Base-by-base conservation (phyloP, 2,329 filamentous ascomycete species). In the Pestalotiopsis sp. region DNA sequence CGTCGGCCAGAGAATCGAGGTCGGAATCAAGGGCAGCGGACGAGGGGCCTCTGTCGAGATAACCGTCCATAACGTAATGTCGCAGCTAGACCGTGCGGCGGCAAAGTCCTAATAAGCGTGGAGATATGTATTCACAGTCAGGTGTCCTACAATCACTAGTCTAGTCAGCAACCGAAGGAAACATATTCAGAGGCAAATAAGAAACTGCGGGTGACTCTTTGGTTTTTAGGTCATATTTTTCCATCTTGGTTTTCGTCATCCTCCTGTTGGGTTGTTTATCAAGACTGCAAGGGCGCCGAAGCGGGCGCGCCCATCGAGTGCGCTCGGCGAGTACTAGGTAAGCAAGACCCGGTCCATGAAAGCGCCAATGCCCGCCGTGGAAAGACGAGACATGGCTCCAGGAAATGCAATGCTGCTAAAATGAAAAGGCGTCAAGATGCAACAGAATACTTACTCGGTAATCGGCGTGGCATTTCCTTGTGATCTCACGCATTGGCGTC, bases 41-140 rank as follows among this genome's bases (percentile, higher is more conserved):
- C n/a, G 25, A 12, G 36, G 61, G 38, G n/a, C 27, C 64, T 25
- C 25, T 20, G 31, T 25, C 36, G 25, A 25, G 60, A 23, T 66
- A 66, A 66, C 38, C 17, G 65, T 52, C 65, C 65, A 66, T 66
- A 66, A 66, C 65, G 65, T 36, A 66, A 38, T 41, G 41, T 45
- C 63, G 23, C 23, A 41, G 23, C 63, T 36, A 23, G 45, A 45
- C 41, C 25, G 49, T 27, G 52, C 52, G 58, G 59, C 27, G 36
- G 31, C 59, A 36, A 61, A 61, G 27, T 61, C 59, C 59, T 61
- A 17, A 36, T 52, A 40, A 40, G 13, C 9, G 59, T 40, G 12
- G 25, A 7, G 59, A 12, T 61, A 17, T 61, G 25, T 61, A 20
- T 61, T 61, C 13, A 36, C 31, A 27, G 31, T 61, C 27, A n/a